A percentile compares a stretch with the other conserved stretches of the same genome.
These are phyloP conservation scores for Solanum pinnatisectum DNA, from an alignment of 257 asterid species.

Conservation along the genomic window DNA sequence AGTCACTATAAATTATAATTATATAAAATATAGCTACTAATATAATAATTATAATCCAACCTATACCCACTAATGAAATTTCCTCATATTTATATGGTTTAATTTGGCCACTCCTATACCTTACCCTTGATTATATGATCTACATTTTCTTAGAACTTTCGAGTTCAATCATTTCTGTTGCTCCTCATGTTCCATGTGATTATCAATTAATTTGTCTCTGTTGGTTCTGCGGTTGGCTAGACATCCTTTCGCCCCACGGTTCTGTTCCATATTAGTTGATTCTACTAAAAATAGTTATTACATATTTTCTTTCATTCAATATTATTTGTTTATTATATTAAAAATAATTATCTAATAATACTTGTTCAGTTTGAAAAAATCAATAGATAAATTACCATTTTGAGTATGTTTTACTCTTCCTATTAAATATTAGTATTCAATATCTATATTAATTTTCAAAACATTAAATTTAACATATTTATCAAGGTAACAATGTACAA, in stretches of 20 bases:
- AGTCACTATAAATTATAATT: no score
- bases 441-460: no score
- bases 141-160: neutral
- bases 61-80: neutral
- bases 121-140: neutral
- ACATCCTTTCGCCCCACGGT: neutral
- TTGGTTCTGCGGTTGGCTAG: neutral
- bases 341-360: fast-evolving
- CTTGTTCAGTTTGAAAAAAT: fast-evolving
- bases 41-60: neutral
- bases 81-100: neutral
- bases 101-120: neutral
- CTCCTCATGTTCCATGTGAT: neutral
- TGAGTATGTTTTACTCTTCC: no score
- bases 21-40: neutral
- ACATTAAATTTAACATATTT: no score
- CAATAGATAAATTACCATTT: fast-evolving
- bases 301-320: fast-evolving
- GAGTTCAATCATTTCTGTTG: neutral
- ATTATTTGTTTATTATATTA: no score
- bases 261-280: no score
- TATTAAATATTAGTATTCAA: no score
- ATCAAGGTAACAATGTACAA: no score
- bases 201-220: neutral
- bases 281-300: no score